Percentiles rank a stretch among this genome's conserved stretches.
Evolutionary conservation across 1,139 yeast genomes (phyloP).

Genomic region (Sugiyamaella neomexicana): DNA sequence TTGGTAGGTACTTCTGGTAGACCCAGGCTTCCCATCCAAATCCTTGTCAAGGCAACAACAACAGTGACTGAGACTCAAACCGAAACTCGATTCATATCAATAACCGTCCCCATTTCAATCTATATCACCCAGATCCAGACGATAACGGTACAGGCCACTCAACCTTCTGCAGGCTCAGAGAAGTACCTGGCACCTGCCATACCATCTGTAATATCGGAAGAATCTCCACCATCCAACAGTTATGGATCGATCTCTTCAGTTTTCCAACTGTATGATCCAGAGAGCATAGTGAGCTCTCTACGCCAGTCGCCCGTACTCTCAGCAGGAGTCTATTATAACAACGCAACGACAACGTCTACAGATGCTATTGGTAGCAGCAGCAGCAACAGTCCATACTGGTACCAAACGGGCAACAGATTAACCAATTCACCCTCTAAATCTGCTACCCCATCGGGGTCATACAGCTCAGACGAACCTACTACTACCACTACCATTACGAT

Average conservation of each 20-base stretch:
- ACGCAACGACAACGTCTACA: too few relatives aligned
- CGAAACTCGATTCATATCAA: neutral
- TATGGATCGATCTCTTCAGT: too few relatives aligned
- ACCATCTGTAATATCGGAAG: neutral
- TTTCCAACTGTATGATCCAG: too few relatives aligned
- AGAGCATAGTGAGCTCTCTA: too few relatives aligned
- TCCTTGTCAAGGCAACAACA: constrained; percentile 8
- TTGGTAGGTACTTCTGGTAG: neutral
- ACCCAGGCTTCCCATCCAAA: constrained; percentile 1
- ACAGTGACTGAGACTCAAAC: neutral
- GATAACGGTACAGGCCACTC: neutral
- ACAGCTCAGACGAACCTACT: constrained; percentile 13
- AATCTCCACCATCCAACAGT: neutral
- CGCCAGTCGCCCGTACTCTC: too few relatives aligned
- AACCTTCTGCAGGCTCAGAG: neutral
- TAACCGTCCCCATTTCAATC: constrained; percentile 1
- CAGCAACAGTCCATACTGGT: too few relatives aligned
- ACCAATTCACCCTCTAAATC: neutral
- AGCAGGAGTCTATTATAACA: too few relatives aligned
- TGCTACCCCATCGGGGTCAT: neutral
- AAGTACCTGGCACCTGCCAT: neutral
- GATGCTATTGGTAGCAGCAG: too few relatives aligned
- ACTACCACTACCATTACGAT: constrained; percentile 20
- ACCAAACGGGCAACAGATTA: too few relatives aligned
- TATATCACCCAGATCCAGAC: neutral